Evolutionary conservation across 2,329 filamentous ascomycete species (phyloP).

Genomic region (Simplicillium sp.): DNA sequence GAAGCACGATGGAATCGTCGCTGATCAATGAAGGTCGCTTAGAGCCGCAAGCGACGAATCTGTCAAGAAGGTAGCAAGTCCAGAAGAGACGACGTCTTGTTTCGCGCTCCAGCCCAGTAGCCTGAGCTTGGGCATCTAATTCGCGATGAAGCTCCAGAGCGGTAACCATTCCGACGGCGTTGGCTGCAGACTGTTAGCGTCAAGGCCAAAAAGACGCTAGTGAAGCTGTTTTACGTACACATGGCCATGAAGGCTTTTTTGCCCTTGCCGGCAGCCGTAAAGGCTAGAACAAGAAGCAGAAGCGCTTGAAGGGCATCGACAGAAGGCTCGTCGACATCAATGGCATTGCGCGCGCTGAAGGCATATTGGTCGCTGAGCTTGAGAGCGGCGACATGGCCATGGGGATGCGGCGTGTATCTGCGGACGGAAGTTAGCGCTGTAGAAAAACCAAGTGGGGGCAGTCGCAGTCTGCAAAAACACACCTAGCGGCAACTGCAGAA

Average conservation of each 20-base stretch:
- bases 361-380: conserved; percentile 66
- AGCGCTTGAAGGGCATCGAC: conserved; percentile 70
- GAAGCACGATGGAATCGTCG: conserved; percentile 66
- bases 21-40: conserved; percentile 72
- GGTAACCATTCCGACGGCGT: conserved; percentile 72
- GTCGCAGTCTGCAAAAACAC: conserved; percentile 11
- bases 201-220: not conserved
- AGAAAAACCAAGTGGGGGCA: conserved; percentile 2
- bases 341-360: conserved; percentile 54
- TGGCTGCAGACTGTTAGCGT: conserved; percentile 43
- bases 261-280: conserved; percentile 67
- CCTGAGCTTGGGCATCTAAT: conserved; percentile 50
- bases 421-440: conserved; percentile 12
- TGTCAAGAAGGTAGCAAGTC: conserved; percentile 79
- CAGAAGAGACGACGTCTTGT: conserved; percentile 75
- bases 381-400: conserved; percentile 57
- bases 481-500: conserved; percentile 56
- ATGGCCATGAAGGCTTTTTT: conserved; percentile 84
- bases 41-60: conserved; percentile 74
- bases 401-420: conserved; percentile 61
- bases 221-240: conserved; percentile 37
- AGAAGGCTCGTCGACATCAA: conserved; percentile 74
- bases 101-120: conserved; percentile 63
- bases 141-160: conserved; percentile 76
- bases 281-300: conserved; percentile 65